Base-by-base conservation (phyloP, 345 rosid species). In the Geranium brycei region DNA sequence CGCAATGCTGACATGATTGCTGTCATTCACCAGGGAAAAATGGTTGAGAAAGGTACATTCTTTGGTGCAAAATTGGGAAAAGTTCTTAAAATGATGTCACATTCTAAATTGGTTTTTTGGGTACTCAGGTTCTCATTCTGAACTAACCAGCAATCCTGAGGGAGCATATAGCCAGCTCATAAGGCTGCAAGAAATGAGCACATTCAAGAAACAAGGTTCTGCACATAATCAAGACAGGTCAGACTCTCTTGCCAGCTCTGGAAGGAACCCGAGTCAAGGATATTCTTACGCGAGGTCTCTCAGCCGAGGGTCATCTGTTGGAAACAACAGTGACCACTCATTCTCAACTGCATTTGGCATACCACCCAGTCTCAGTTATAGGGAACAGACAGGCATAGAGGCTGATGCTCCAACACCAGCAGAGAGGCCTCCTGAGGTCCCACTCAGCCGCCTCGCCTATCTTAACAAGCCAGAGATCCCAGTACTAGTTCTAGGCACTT, bases 381-480 rank as follows among this genome's bases (percentile, higher is more conserved):
- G 17, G 1, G 77, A 71, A n/a, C 55, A 35, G 51, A 17, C 62
- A 19, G 71, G 66, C 40, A 67, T 32, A 40, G 85, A 77, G 67
- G 17, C 38, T 13, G 62, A 67, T 57, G 7, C 23, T 17, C 5
- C 64, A 62, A 63, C 47, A 14, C 16, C 58, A 63, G 60, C 68
- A 38, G 63, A 71, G 71, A 30, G 58, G 19, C 62, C 62, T 13
- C 73, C 73, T 0, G 66, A 73, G 1, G 81, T 81, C 17, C 71
- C 92, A 3, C 32, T 88, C 0, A 41, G 58, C 28, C 78, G 91
- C 5, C 81, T 91, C 8, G 93, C 88, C 3, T 62, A 59, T 59
- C 82, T 86, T 1, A 86, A 88, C 78, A 88, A 77, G 81, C 80
- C 93, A 14, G 97, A 91, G 74, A 67, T 85, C 57, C 86, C 87